These are phyloP conservation scores for Aspergillus conjunctus DNA, from an alignment of 495 filamentous ascomycete species.

Conservation along the genomic window DNA sequence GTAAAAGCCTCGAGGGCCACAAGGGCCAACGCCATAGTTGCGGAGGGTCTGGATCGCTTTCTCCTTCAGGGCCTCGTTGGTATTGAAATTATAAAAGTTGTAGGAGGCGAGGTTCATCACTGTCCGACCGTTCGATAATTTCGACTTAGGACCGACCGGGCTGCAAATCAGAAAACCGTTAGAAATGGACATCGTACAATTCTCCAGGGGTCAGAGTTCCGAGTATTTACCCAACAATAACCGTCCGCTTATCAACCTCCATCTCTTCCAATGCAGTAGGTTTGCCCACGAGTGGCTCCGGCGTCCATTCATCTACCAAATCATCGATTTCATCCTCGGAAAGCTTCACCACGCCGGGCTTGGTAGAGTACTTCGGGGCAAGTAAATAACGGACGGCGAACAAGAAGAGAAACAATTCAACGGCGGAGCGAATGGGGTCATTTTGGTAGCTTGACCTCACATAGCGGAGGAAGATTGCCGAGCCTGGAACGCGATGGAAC, in stretches of 20 bases:
- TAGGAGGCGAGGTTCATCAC: slow-evolving; percentile 90
- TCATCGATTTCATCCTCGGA: slow-evolving; percentile 98
- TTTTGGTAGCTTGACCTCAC: slow-evolving; percentile 97
- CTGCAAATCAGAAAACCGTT: slow-evolving; percentile 44
- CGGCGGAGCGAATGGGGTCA: slow-evolving; percentile 88
- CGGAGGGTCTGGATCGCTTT: slow-evolving; percentile 91
- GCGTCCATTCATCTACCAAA: slow-evolving; percentile 94
- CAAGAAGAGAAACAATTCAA: slow-evolving; percentile 92
- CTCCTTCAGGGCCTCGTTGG: slow-evolving; percentile 88
- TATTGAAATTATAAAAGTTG: slow-evolving; percentile 96
- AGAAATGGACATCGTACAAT: slow-evolving; percentile 1
- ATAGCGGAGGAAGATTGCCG: slow-evolving; percentile 91
- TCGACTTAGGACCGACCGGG: slow-evolving; percentile 85
- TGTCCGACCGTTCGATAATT: slow-evolving; percentile 84
- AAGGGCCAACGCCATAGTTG: slow-evolving; percentile 94
- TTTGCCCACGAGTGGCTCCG: slow-evolving; percentile 81
- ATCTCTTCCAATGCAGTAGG: slow-evolving; percentile 72
- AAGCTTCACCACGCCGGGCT: slow-evolving; percentile 81
- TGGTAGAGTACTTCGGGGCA: slow-evolving; percentile 87
- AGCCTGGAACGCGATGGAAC: slow-evolving; percentile 90
- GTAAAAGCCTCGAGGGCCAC: slow-evolving; percentile 96
- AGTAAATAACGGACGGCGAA: slow-evolving; percentile 94
- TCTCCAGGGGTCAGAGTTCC: background rate
- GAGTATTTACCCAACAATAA: slow-evolving; percentile 76
- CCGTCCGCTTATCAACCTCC: slow-evolving; percentile 80